A percentile compares a stretch with the other conserved stretches of the same genome.
phyloP scores from a whole-genome alignment of 2,329 filamentous ascomycete genomes.

The Delphinella strobiligena region DNA sequence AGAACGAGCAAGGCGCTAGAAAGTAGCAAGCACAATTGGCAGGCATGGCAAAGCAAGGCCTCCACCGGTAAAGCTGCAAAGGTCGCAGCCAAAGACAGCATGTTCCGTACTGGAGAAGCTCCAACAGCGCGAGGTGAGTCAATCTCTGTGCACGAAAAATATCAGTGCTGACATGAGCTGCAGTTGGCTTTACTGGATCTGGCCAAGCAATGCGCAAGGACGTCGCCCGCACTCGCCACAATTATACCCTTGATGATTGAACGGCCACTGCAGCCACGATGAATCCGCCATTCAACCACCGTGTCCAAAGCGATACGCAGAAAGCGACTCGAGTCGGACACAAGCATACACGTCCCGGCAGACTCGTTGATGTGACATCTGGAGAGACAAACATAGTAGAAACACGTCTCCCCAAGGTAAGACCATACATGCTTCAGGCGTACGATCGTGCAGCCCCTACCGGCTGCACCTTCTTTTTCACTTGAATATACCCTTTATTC shows the following conservation, averaged over 20 bases:
- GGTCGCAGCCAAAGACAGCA: slow-evolving; percentile 75
- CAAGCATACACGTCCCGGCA: no score
- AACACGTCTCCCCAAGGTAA: no score
- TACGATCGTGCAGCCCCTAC: no score
- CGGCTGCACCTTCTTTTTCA: no score
- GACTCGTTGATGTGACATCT: no score
- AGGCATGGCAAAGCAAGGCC: slow-evolving; percentile 73
- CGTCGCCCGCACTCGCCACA: slow-evolving; percentile 65
- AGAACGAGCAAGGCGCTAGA: slow-evolving; percentile 90
- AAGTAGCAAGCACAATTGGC: slow-evolving; percentile 85
- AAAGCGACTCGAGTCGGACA: no score
- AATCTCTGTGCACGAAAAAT: slow-evolving; percentile 3
- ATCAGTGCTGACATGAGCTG: slow-evolving; percentile 14
- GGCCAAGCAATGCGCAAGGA: slow-evolving; percentile 95
- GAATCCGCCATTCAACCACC: no score
- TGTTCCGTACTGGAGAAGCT: slow-evolving; percentile 88
- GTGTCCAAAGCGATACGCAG: no score
- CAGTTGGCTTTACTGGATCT: slow-evolving; percentile 93
- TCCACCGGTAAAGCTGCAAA: slow-evolving; percentile 44
- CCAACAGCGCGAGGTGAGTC: slow-evolving; percentile 69
- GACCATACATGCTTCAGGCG: no score
- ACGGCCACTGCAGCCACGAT: neutral
- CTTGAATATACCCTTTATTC: no score
- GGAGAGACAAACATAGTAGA: no score
- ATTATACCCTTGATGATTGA: slow-evolving; percentile 47